Evolutionary conservation across 805 yeast genomes (phyloP).

Genomic region (Lipomyces yamadae): DNA sequence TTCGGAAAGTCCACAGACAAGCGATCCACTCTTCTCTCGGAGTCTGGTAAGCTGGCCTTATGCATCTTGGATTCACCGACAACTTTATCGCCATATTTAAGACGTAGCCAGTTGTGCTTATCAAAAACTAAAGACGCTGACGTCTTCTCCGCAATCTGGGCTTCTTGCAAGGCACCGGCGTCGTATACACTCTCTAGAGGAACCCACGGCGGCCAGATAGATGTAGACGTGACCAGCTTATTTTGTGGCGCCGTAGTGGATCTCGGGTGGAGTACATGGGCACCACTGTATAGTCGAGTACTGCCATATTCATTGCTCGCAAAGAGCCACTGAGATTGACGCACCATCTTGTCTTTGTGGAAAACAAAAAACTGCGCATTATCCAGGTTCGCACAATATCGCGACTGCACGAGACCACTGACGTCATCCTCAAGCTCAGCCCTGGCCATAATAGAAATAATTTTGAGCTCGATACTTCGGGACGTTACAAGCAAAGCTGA

Average conservation of each 20-base stretch:
- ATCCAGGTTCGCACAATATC: conserved; percentile 70
- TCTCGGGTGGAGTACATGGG: conserved; percentile 1
- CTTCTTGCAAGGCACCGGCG: conserved; percentile 52
- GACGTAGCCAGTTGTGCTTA: conserved; percentile 54
- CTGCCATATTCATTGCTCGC: conserved; percentile 66
- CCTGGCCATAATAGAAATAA: conserved; percentile 64
- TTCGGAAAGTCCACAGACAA: conserved; percentile 71
- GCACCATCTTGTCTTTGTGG: conserved; percentile 54
- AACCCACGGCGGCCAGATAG: conserved; percentile 89
- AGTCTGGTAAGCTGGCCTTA: conserved; percentile 20
- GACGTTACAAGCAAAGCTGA: conserved; percentile 73
- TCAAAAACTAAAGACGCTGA: conserved; percentile 67
- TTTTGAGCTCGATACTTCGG: conserved; percentile 69
- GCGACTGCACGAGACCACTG: conserved; percentile 59
- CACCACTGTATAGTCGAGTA: conserved; percentile 37
- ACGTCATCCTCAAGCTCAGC: conserved; percentile 51
- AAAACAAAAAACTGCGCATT: conserved; percentile 77
- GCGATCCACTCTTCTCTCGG: conserved; percentile 49
- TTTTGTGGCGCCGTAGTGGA: not conserved
- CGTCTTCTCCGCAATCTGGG: conserved; percentile 65
- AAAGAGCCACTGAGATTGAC: conserved; percentile 49
- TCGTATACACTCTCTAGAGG: conserved; percentile 72
- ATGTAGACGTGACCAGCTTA: not conserved
- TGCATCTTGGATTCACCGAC: conserved; percentile 18
- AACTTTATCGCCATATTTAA: conserved; percentile 40